phyloP scores from a whole-genome alignment of 116 monocot genomes.

The Zostera marina region DNA sequence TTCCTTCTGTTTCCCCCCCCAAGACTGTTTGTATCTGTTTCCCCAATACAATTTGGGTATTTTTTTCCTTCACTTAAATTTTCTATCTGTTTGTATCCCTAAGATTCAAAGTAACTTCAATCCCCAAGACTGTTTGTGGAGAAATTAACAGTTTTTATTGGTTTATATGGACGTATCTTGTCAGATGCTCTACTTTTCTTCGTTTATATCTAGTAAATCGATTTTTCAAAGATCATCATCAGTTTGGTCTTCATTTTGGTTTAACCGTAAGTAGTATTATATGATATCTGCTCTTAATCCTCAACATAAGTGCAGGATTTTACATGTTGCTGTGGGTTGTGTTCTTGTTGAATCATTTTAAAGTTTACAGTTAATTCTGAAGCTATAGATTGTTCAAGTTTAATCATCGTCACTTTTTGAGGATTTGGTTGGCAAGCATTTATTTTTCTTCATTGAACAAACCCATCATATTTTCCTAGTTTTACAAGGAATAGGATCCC shows the following conservation, averaged over 20 bases:
- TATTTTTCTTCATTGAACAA: constrained; percentile 10
- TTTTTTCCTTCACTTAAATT: too few species aligned
- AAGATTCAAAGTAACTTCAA: too few species aligned
- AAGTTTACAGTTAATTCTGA: constrained; percentile 15
- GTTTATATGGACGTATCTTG: neutral
- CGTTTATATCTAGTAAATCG: neutral
- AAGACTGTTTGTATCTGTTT: too few species aligned
- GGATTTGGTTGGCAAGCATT: constrained; percentile 24
- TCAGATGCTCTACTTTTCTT: neutral
- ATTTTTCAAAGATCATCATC: too few species aligned
- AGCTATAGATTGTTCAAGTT: constrained; percentile 14
- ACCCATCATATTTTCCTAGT: constrained; percentile 2
- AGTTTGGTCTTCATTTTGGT: constrained; percentile 2
- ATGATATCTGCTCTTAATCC: constrained; percentile 20
- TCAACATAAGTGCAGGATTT: constrained; percentile 26
- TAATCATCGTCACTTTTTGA: neutral
- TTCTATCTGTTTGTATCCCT: too few species aligned
- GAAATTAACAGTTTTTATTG: too few species aligned
- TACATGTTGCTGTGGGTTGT: constrained; percentile 16
- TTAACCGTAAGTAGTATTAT: constrained; percentile 5
- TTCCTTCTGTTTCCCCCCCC: too few species aligned
- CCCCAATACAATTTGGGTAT: too few species aligned
- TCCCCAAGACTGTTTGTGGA: too few species aligned
- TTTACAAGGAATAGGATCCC: neutral
- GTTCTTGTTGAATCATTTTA: constrained; percentile 21